Percentiles rank a stretch among this genome's conserved stretches.
Evolutionary conservation across 176 grass and related monocot genomes (phyloP).

Genomic region (Carex scoparia): DNA sequence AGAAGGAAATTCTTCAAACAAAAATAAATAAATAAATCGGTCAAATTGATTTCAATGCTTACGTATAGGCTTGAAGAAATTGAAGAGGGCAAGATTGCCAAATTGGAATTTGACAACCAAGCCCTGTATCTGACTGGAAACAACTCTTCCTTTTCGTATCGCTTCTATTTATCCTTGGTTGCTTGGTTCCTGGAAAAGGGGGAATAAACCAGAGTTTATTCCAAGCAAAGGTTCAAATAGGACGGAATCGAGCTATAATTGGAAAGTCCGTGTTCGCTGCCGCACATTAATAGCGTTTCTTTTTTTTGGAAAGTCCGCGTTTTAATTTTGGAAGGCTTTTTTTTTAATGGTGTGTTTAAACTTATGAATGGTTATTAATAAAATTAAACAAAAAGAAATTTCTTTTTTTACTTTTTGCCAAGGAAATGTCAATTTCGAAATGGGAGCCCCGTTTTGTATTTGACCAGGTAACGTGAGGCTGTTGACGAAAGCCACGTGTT

Average conservation of each 20-base stretch:
- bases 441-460: neutral
- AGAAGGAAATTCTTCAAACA: constrained; percentile 23
- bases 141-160: neutral
- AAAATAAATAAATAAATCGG: neutral
- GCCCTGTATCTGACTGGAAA: constrained; percentile 25
- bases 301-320: neutral
- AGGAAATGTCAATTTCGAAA: neutral
- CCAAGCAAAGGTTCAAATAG: neutral
- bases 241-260: neutral
- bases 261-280: neutral
- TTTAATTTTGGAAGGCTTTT: neutral
- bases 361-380: too few relatives aligned
- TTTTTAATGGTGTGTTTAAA: too few relatives aligned
- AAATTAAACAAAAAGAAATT: too few relatives aligned
- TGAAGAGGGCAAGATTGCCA: constrained; percentile 34
- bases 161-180: constrained; percentile 23
- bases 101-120: constrained; percentile 52
- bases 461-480: neutral
- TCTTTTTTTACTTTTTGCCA: neutral
- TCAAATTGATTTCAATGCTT: neutral
- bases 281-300: neutral
- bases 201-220: constrained; percentile 22
- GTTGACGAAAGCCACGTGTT: constrained; percentile 18
- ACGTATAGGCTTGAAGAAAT: neutral
- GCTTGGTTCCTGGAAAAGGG: constrained; percentile 25